Base-by-base conservation (phyloP, 345 rosid genomes). In the Adansonia digitata region DNA sequence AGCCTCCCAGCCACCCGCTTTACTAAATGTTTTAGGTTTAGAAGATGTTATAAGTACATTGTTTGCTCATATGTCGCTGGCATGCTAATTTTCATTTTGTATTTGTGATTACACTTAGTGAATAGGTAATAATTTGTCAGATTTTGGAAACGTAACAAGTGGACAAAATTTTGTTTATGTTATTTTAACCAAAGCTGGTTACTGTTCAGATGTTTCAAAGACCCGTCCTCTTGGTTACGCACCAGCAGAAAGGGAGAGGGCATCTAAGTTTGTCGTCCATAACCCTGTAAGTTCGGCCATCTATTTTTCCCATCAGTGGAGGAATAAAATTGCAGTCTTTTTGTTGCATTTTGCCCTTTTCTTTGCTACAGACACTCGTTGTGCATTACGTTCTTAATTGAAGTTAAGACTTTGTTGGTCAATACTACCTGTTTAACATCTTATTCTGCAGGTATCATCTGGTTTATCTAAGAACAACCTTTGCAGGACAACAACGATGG, bases 121-220 rank as follows among this genome's bases (percentile, higher is more conserved):
- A n/a, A 52, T 51, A 27, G 55, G 49, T 57, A 24, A 6, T 24
- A 55, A n/a, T 22, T 35, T 55, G 27, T 72, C 52, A 24, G 1
- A 10, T 18, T 59, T 27, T 43, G 26, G 27, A 43, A 27, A n/a
- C 40, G 5, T 42, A 45, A 62, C 26, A n/a, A 27, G 11, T 29
- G 55, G 46, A 13, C 31, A 27, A 26, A 29, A 7, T 57, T 40
- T 37, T 74, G 26, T 61, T 61, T 46, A 61, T 46, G 59, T n/a
- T 42, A 12, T 46, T 35, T 29, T 43, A 74, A 46, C 35, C 35
- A 10, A 74, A 46, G 13, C 40, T 81, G 69, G 27, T 73, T 76
- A 51, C 22, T 78, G 77, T 76, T 63, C 86, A 92, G 97, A 86
- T 85, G 67, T 79, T 79, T 57, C 81, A 78, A 85, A 82, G 82